Evolutionary conservation across 148 eudicot species (phyloP), one percentile per base, ranked within the genome.

Genomic region (Rhododendron williamsianum): DNA sequence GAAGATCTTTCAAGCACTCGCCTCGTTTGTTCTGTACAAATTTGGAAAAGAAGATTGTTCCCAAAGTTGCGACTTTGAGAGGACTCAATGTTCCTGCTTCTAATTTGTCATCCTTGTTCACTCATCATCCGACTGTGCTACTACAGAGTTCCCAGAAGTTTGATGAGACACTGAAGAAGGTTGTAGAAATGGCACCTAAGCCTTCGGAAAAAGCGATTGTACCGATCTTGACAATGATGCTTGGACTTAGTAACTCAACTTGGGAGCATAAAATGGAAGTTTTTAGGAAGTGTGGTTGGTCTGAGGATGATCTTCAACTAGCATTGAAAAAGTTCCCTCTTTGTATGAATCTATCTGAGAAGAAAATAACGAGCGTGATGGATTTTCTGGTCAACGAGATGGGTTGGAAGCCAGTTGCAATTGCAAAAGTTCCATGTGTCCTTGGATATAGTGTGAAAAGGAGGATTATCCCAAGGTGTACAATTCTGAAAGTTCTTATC

Each of bases 201-300:
- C 84, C 84, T 5, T 69, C 5, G n/a, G 45, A 25, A 30, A 25
- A n/a, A 13, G 43, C 60, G 3, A 67, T 82, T 58, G 56, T 18
- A 3, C 18, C 0, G 51, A 38, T 10, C 18, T 9, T 79, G 13
- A 25, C 27, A 25, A 18, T 51, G 63, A 21, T 79, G 25, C 4
- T 1, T 19, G 21, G n/a, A 27, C 51, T 25, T 10, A 16, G 21
- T 16, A 51, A 49, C 9, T 18, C 82, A 49, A 25, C 38, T n/a
- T 79, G 35, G 58, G 82, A 79, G 10, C 82, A 48, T 35, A 33
- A 36, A 54, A 15, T 48, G 87, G 65, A 71, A 13, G 80, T 69
- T 25, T 87, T 84, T 77, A 81, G 25, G 45, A 84, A 84, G n/a
- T 88, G 88, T 86, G 90, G 90, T 86, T 88, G 90, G 88, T 84